Evolutionary conservation across 2,329 filamentous ascomycete species (phyloP).

Genomic region (Colletotrichum incanum): DNA sequence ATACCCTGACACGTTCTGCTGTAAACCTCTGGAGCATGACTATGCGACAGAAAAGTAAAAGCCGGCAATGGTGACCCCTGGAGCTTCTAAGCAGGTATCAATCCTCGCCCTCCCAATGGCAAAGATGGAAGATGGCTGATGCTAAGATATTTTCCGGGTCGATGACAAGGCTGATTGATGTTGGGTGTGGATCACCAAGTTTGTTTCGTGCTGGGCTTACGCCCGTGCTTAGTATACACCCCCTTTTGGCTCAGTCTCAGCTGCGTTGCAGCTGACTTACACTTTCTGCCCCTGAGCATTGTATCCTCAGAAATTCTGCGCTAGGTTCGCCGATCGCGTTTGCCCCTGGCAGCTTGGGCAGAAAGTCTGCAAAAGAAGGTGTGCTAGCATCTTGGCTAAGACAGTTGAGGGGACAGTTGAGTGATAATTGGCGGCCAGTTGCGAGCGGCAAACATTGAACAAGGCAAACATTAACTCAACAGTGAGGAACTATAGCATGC

Average conservation of each 20-base stretch:
- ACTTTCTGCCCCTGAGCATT: slow-evolving; percentile 9
- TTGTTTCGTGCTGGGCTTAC: slow-evolving; percentile 19
- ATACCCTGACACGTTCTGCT: slow-evolving; percentile 2
- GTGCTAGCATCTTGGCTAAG: neutral
- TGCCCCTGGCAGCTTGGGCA: neutral
- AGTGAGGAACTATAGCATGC: no score
- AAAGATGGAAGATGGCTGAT: slow-evolving; percentile 19
- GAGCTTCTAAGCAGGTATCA: neutral
- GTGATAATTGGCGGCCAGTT: no score
- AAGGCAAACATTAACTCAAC: no score
- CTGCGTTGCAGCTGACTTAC: slow-evolving; percentile 30
- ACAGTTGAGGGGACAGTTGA: neutral
- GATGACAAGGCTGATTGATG: slow-evolving; percentile 7
- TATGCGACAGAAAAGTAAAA: neutral
- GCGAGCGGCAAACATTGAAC: neutral
- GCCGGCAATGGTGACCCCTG: neutral
- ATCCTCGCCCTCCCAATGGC: neutral
- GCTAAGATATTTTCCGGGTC: neutral
- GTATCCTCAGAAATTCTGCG: slow-evolving; percentile 5
- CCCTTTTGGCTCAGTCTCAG: slow-evolving; percentile 22
- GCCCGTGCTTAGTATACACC: neutral
- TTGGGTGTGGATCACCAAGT: neutral
- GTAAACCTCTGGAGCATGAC: neutral
- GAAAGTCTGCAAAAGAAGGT: neutral
- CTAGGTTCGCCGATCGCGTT: slow-evolving; percentile 10